Evolutionary conservation across 441 rosid species (phyloP).

Genomic region (Gossypium schwendimanii): DNA sequence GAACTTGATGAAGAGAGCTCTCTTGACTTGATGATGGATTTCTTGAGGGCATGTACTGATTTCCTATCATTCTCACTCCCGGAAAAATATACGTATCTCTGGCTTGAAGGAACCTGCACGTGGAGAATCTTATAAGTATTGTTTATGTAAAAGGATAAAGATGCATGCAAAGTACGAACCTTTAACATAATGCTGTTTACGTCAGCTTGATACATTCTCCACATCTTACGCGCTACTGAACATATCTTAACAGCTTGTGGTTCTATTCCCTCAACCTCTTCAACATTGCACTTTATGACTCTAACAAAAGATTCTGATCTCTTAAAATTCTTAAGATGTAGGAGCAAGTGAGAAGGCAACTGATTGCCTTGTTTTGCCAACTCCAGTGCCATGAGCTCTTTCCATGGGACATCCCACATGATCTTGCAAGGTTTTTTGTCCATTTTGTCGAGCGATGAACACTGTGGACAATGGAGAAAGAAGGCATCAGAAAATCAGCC

Average conservation of each 20-base stretch:
- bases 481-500: slow-evolving; percentile 12
- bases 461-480: slow-evolving; percentile 37
- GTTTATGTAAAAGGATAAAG: slow-evolving; percentile 5
- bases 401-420: slow-evolving; percentile 97
- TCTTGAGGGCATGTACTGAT: slow-evolving; percentile 32
- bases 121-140: slow-evolving; percentile 16
- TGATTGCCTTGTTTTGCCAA: slow-evolving; percentile 78
- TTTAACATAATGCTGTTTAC: slow-evolving; percentile 51
- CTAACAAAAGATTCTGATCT: slow-evolving; percentile 83
- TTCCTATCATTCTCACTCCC: slow-evolving; percentile 55
- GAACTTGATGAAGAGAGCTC: slow-evolving; percentile 54
- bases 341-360: slow-evolving; percentile 79
- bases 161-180: slow-evolving; percentile 34
- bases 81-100: slow-evolving; percentile 66
- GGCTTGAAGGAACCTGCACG: slow-evolving; percentile 90
- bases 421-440: slow-evolving; percentile 91
- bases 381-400: slow-evolving; percentile 90
- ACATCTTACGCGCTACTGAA: slow-evolving; percentile 65
- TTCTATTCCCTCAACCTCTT: slow-evolving; percentile 51
- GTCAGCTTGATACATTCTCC: slow-evolving; percentile 69
- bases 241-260: slow-evolving; percentile 85
- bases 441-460: slow-evolving; percentile 64
- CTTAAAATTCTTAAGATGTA: slow-evolving; percentile 77
- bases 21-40: slow-evolving; percentile 51
- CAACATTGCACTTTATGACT: slow-evolving; percentile 72